Percentiles rank a stretch among this genome's conserved stretches.
phyloP scores from a whole-genome alignment of 2,329 filamentous ascomycete genomes.

The Acrodontium crateriforme region DNA sequence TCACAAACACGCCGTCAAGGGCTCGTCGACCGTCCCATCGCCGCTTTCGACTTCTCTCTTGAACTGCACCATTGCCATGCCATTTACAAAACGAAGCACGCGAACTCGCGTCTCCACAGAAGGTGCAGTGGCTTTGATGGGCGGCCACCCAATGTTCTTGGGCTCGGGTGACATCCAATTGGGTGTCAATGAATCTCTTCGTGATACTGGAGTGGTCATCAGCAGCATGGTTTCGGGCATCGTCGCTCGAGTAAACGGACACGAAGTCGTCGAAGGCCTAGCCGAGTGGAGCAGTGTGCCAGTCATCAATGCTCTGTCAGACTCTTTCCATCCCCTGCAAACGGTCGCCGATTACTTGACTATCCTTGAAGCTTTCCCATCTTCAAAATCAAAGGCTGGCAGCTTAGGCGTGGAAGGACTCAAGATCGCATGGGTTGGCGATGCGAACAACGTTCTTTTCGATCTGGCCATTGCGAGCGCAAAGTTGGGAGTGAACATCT shows the following conservation, averaged over 20 bases:
- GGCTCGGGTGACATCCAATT: slow-evolving; percentile 94
- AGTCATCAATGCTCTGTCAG: slow-evolving; percentile 52
- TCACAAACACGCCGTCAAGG: slow-evolving; percentile 67
- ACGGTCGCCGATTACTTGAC: slow-evolving; percentile 90
- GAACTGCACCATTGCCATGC: slow-evolving; percentile 79
- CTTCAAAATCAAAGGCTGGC: slow-evolving; percentile 19
- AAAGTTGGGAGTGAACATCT: slow-evolving; percentile 75
- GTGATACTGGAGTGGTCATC: slow-evolving; percentile 81
- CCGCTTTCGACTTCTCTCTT: slow-evolving; percentile 48
- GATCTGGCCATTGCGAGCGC: slow-evolving; percentile 78
- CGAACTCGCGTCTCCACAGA: slow-evolving; percentile 89
- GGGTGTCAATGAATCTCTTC: slow-evolving; percentile 89
- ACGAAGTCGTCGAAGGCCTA: slow-evolving; percentile 35
- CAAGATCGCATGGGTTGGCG: slow-evolving; percentile 91
- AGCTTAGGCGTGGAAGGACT: slow-evolving; percentile 62
- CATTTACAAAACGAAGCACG: slow-evolving; percentile 93
- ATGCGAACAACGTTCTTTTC: slow-evolving; percentile 94
- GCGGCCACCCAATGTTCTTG: slow-evolving; percentile 91
- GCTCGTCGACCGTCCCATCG: slow-evolving; percentile 41
- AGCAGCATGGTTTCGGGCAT: slow-evolving; percentile 51
- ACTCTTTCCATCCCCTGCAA: slow-evolving; percentile 87
- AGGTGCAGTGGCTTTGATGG: slow-evolving; percentile 73
- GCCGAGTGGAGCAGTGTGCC: slow-evolving; percentile 36
- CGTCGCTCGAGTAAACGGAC: slow-evolving; percentile 39
- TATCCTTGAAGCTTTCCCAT: slow-evolving; percentile 61